phyloP scores from a whole-genome alignment of 169 alveolate genomes.

The Plasmodium sp. region DNA sequence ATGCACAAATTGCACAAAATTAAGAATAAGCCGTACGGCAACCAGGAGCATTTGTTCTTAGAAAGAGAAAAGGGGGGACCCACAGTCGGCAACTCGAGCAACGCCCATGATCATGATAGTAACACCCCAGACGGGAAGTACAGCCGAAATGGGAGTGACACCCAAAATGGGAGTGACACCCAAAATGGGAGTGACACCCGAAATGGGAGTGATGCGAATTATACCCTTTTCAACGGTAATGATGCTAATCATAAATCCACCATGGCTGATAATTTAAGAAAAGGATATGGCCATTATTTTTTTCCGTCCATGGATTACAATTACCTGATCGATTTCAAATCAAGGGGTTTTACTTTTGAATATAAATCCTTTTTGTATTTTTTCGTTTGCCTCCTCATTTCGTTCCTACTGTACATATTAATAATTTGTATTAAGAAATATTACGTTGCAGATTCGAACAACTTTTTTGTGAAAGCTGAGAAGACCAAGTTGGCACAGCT shows the following conservation, averaged over 20 bases:
- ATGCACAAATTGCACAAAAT: slow-evolving; percentile 64
- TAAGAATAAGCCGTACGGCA: slow-evolving; percentile 47
- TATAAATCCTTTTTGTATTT: slow-evolving; percentile 29
- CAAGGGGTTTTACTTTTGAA: background rate
- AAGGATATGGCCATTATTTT: slow-evolving; percentile 39
- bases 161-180: background rate
- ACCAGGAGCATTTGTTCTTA: slow-evolving; percentile 19
- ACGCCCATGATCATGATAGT: background rate
- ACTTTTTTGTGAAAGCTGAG: background rate
- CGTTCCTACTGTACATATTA: slow-evolving; percentile 29
- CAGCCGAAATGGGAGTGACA: background rate
- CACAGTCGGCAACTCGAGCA: background rate
- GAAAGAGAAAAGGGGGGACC: slow-evolving; percentile 17
- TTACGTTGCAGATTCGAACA: background rate
- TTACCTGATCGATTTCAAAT: slow-evolving; percentile 3
- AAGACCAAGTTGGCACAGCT: slow-evolving; percentile 20
- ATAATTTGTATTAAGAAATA: slow-evolving; percentile 39
- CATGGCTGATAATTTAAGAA: slow-evolving; percentile 46
- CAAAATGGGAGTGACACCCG: background rate
- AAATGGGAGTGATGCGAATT: background rate
- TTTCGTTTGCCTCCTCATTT: slow-evolving; percentile 26
- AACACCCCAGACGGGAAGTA: background rate
- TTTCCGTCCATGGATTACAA: slow-evolving; percentile 20
- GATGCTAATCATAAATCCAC: background rate
- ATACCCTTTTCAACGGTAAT: slow-evolving; percentile 5